Evolutionary conservation across 2,329 filamentous ascomycete species (phyloP).

Genomic region (Cladosporium sp.): DNA sequence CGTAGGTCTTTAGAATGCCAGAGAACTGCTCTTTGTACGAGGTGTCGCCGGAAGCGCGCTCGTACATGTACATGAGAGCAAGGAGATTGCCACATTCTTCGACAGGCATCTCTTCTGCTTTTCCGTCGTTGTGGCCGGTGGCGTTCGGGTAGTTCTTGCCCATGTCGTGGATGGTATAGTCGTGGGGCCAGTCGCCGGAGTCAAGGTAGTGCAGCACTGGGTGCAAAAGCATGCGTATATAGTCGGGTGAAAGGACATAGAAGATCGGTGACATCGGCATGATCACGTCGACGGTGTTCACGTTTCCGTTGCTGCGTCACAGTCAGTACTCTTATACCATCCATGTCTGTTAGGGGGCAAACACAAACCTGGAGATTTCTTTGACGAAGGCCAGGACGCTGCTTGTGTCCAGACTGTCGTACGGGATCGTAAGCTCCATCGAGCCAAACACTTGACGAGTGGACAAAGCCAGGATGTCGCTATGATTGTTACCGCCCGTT

Average conservation of each 20-base stretch:
- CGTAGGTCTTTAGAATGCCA: conserved; percentile 33
- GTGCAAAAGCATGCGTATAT: conserved; percentile 40
- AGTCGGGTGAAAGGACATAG: conserved; percentile 39
- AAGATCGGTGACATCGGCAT: conserved; percentile 29
- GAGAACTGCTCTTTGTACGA: conserved; percentile 35
- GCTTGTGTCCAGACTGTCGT: conserved; percentile 37
- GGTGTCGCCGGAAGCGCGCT: conserved; percentile 35
- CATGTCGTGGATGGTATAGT: conserved; percentile 71
- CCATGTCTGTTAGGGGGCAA: conserved; percentile 24
- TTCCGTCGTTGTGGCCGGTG: conserved; percentile 40
- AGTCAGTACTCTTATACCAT: neutral
- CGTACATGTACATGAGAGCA: conserved; percentile 47
- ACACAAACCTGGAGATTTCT: conserved; percentile 40
- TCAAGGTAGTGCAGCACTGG: conserved; percentile 42
- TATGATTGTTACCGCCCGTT: conserved; percentile 29
- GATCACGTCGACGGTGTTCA: conserved; percentile 31
- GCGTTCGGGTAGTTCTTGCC: conserved; percentile 63
- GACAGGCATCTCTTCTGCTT: conserved; percentile 52
- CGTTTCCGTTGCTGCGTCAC: conserved; percentile 33
- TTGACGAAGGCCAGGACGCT: conserved; percentile 46
- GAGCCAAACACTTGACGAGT: conserved; percentile 49
- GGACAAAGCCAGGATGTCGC: conserved; percentile 37
- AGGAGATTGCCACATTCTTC: conserved; percentile 60
- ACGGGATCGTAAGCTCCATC: conserved; percentile 45
- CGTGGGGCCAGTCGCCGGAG: conserved; percentile 38